phyloP scores from a whole-genome alignment of 2,329 filamentous ascomycete genomes.

The Hypoxylon sp. region DNA sequence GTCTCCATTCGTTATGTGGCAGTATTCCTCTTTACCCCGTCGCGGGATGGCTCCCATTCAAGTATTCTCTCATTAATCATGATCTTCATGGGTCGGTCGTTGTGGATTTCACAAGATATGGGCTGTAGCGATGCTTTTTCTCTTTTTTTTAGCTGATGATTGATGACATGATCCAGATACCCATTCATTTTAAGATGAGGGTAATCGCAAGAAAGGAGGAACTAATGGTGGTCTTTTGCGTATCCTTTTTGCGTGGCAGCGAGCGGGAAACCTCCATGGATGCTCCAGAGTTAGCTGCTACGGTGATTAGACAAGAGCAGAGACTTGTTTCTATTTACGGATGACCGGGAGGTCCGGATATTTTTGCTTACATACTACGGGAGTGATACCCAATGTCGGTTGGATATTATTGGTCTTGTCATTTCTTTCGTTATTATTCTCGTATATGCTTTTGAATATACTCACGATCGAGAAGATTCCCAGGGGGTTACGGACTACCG shows the following conservation, averaged over 20 bases:
- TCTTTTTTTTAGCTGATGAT: slow-evolving; percentile 50
- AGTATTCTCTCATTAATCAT: slow-evolving; percentile 31
- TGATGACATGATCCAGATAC: slow-evolving; percentile 55
- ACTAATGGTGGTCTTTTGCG: slow-evolving; percentile 48
- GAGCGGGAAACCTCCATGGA: slow-evolving; percentile 15
- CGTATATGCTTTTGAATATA: slow-evolving; percentile 44
- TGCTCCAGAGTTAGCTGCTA: slow-evolving; percentile 22
- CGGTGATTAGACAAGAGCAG: slow-evolving; percentile 43
- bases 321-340: slow-evolving; percentile 23
- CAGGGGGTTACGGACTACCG: slow-evolving; percentile 5
- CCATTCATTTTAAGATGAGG: slow-evolving; percentile 56
- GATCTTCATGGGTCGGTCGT: slow-evolving; percentile 31
- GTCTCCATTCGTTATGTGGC: slow-evolving; percentile 54
- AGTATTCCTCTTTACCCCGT: slow-evolving; percentile 30
- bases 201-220: slow-evolving; percentile 52
- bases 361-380: slow-evolving; percentile 40
- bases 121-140: slow-evolving; percentile 40
- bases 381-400: slow-evolving; percentile 51
- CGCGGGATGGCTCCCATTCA: slow-evolving; percentile 16
- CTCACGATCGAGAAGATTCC: slow-evolving; percentile 23
- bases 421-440: slow-evolving; percentile 44
- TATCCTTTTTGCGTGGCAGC: slow-evolving; percentile 33
- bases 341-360: slow-evolving; percentile 30
- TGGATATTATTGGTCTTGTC: slow-evolving; percentile 30
- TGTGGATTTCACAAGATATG: slow-evolving; percentile 38